Evolutionary conservation across 2,329 filamentous ascomycete species (phyloP).

Genomic region (Neopestalotiopsis sp.): DNA sequence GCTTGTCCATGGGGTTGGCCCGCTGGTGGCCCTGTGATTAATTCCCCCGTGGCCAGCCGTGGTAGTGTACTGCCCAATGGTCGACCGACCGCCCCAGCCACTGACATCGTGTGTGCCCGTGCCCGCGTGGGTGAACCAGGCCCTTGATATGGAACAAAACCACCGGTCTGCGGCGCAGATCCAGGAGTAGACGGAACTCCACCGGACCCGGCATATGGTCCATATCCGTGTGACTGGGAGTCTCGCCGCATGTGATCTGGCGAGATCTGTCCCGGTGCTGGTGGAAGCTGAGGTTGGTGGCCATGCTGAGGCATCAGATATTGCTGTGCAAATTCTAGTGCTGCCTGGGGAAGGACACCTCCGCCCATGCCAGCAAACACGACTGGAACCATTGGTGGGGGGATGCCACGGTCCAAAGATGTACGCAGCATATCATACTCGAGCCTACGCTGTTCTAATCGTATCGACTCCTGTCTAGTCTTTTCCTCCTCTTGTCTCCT

Average conservation of each 20-base stretch:
- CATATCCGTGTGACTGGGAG: constrained; percentile 50
- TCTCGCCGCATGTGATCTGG: constrained; percentile 60
- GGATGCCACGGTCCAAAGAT: constrained; percentile 72
- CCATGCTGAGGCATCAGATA: constrained; percentile 59
- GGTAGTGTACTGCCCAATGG: constrained; percentile 44
- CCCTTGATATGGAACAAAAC: constrained; percentile 47
- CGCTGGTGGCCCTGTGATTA: constrained; percentile 37
- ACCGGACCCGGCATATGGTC: constrained; percentile 45
- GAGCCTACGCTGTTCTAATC: constrained; percentile 73
- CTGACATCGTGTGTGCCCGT: constrained; percentile 54
- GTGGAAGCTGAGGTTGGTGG: constrained; percentile 55
- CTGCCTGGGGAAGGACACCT: constrained; percentile 62
- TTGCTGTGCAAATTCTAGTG: constrained; percentile 72
- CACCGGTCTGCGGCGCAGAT: constrained; percentile 43
- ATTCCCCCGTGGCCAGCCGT: constrained; percentile 51
- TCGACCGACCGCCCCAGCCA: constrained; percentile 42
- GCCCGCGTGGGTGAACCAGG: constrained; percentile 55
- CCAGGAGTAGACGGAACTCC: constrained; percentile 49
- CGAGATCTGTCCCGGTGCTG: constrained; percentile 55
- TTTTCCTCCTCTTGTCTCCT: constrained; percentile 77
- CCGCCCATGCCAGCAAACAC: constrained; percentile 77
- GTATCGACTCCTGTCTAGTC: constrained; percentile 66
- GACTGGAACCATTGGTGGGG: constrained; percentile 74
- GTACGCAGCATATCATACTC: constrained; percentile 76
- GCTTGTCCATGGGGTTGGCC: constrained; percentile 47